Conservation (phyloP, 441 rosid species). For the Populus hybrid region DNA sequence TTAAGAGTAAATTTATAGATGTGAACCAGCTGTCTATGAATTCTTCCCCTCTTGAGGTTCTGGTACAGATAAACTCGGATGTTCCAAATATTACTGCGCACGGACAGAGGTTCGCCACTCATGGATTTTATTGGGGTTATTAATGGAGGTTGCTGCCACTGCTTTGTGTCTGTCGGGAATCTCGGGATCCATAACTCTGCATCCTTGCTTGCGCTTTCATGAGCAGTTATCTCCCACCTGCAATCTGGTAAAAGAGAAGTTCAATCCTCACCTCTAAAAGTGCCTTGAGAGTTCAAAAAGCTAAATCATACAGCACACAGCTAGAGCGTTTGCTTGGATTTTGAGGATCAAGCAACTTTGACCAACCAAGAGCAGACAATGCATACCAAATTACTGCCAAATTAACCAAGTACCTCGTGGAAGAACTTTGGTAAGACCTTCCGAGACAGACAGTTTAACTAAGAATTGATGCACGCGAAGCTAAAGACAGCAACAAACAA, state of each 20-base stretch:
- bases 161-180: constrained; percentile 62
- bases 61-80: constrained; percentile 49
- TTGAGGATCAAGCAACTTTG: not conserved
- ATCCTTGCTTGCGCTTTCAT: constrained; percentile 43
- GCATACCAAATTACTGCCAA: not conserved
- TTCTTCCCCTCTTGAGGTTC: constrained; percentile 11
- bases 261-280: not conserved
- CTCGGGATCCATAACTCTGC: constrained; percentile 74
- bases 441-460: constrained; percentile 61
- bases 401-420: constrained; percentile 38
- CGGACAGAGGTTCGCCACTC: constrained; percentile 52
- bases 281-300: not conserved
- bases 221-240: constrained; percentile 81
- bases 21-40: not conserved
- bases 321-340: not conserved
- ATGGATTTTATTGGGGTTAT: constrained; percentile 79
- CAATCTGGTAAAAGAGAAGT: constrained; percentile 39
- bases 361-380: not conserved
- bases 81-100: constrained; percentile 81
- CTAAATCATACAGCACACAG: not conserved
- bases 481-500: too few relatives aligned
- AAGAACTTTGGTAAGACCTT: constrained; percentile 49
- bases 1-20: not conserved
- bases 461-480: constrained; percentile 32
- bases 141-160: constrained; percentile 62